phyloP scores from a whole-genome alignment of 2,329 filamentous ascomycete species.

The Sodiomyces alkalinus region DNA sequence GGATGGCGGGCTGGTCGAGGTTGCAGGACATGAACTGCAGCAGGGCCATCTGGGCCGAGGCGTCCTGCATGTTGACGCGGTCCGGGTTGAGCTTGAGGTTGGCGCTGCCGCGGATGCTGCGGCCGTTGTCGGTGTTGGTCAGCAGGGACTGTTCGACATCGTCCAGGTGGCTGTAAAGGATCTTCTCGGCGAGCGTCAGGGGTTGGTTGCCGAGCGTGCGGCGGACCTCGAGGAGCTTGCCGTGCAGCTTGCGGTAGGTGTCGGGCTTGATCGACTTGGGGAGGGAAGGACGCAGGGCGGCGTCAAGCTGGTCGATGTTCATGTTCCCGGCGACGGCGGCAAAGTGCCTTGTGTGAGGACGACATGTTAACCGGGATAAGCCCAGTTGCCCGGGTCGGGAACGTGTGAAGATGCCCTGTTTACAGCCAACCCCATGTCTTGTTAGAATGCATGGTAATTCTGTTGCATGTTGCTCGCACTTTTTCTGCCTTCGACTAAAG shows the following conservation, averaged over 20 bases:
- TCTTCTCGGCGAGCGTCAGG: conserved; percentile 92
- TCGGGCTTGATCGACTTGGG: conserved; percentile 34
- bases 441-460: too few relatives aligned
- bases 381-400: too few relatives aligned
- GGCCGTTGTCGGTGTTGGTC: conserved; percentile 68
- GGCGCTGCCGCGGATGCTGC: conserved; percentile 68
- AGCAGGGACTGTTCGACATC: conserved; percentile 79
- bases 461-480: too few relatives aligned
- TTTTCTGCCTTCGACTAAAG: too few relatives aligned
- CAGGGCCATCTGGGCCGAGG: conserved; percentile 94
- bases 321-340: conserved; percentile 8
- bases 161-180: conserved; percentile 89
- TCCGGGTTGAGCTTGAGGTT: conserved; percentile 97
- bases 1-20: conserved; percentile 76
- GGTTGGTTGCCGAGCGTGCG: conserved; percentile 50
- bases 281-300: conserved; percentile 13
- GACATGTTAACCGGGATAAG: too few relatives aligned
- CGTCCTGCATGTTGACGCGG: conserved; percentile 97
- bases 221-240: conserved; percentile 60
- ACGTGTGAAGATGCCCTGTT: conserved; percentile 19
- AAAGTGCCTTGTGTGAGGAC: conserved; percentile 7
- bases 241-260: conserved; percentile 69
- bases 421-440: conserved; percentile 3
- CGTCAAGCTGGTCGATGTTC: conserved; percentile 14
- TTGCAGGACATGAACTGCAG: conserved; percentile 98